Conservation (phyloP, 164 flowering plant species). For the grape (Vitis vinifera) region ASM3070453v1 NC_081812.1:20509001-20509500, state of each 20-base stretch:
- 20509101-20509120: neutral
- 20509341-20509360: too few species aligned
- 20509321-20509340: too few species aligned
- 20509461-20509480: neutral
- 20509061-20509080: slow-evolving; percentile 97
- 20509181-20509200: slow-evolving; percentile 92
- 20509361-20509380: too few species aligned
- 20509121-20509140: neutral
- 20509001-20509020: slow-evolving; percentile 98
- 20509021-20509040: slow-evolving; percentile 76
- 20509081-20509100: slow-evolving; percentile 3
- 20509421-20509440: too few species aligned
- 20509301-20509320: too few species aligned
- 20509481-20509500: neutral
- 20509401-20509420: neutral
- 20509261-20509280: neutral
- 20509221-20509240: slow-evolving; percentile 29
- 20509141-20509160: slow-evolving; percentile 82
- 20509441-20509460: too few species aligned
- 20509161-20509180: slow-evolving; percentile 95
- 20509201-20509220: slow-evolving; percentile 99
- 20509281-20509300: neutral
- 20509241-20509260: neutral
- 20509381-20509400: neutral
- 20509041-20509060: slow-evolving; percentile 56